Conservation (phyloP, 257 asterid genomes). For the Salvia hispanica region DNA sequence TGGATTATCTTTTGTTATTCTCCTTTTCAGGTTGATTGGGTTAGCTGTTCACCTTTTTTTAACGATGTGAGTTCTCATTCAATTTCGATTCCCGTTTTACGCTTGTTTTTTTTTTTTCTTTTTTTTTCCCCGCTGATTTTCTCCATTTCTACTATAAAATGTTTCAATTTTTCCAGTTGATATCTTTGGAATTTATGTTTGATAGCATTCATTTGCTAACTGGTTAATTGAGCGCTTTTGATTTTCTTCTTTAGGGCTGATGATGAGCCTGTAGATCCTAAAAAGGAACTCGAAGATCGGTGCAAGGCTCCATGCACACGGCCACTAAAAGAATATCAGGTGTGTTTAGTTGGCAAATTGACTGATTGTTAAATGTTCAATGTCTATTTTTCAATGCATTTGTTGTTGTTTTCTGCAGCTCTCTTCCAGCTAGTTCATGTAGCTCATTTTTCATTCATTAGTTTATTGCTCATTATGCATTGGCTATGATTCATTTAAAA, state of each 20-base stretch:
- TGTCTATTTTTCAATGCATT: slow-evolving; percentile 11
- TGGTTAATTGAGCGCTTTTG: not conserved
- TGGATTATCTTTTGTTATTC: not conserved
- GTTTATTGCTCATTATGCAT: not conserved
- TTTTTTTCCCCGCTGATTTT: slow-evolving; percentile 5
- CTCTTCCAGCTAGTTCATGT: slow-evolving; percentile 1
- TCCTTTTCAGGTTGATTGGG: slow-evolving; percentile 32
- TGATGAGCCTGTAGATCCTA: slow-evolving; percentile 65
- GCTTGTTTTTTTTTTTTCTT: not conserved
- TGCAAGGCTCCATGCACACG: slow-evolving; percentile 71
- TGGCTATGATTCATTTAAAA: not conserved
- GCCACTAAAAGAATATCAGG: slow-evolving; percentile 61
- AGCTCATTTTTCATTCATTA: not conserved
- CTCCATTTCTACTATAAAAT: not conserved
- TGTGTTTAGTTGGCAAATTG: slow-evolving; percentile 16
- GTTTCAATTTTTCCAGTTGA: no score
- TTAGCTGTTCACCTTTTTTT: slow-evolving; percentile 12
- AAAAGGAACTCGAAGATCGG: slow-evolving; percentile 55
- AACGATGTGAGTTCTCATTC: slow-evolving; percentile 35
- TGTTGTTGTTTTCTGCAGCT: not conserved
- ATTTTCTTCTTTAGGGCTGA: slow-evolving; percentile 53
- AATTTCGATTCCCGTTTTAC: slow-evolving; percentile 7
- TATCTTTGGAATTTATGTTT: no score
- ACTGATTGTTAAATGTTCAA: slow-evolving; percentile 13
- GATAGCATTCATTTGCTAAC: not conserved